These are phyloP conservation scores for Rhodotorula kratochvilovae DNA, from an alignment of 768 basidiomycete species.

Conservation along the genomic window DNA sequence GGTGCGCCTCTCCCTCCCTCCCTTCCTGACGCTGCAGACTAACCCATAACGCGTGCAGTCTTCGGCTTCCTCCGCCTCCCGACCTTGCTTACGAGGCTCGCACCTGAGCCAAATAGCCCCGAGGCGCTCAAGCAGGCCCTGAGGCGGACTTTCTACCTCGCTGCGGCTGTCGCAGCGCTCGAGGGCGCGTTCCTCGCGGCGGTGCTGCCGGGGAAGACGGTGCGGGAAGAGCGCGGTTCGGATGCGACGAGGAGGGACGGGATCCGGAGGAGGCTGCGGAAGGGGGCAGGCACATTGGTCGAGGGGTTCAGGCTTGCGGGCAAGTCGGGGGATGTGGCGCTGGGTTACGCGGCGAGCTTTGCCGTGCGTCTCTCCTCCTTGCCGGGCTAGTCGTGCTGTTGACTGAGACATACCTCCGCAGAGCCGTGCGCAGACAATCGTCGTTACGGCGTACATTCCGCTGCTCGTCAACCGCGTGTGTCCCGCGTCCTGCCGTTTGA, in stretches of 20 bases:
- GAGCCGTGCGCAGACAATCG: conserved; percentile 19
- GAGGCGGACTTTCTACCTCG: conserved; percentile 12
- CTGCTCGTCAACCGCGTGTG: conserved; percentile 24
- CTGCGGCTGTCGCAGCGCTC: not conserved
- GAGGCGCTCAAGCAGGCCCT: not conserved
- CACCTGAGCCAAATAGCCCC: not conserved
- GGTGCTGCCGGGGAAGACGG: not conserved
- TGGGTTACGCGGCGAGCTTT: conserved; percentile 17
- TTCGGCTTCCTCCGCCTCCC: conserved; percentile 35
- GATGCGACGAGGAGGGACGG: not conserved
- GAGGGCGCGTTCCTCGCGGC: conserved; percentile 7
- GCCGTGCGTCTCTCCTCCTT: not conserved
- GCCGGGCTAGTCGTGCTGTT: too few relatives aligned
- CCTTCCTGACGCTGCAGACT: not conserved
- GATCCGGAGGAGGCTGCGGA: not conserved
- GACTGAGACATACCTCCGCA: not conserved
- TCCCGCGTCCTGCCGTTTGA: not conserved
- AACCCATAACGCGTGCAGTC: conserved; percentile 6
- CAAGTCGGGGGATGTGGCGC: conserved; percentile 1
- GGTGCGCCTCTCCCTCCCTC: not conserved
- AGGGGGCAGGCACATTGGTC: not conserved
- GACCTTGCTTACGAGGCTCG: not conserved
- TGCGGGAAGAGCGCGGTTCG: not conserved
- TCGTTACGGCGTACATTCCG: conserved; percentile 23
- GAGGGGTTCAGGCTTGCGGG: conserved; percentile 25